A percentile compares a stretch with the other conserved stretches of the same genome.
Evolutionary conservation across 2,329 filamentous ascomycete genomes (phyloP).

Genomic region (Talaromyces sp.): DNA sequence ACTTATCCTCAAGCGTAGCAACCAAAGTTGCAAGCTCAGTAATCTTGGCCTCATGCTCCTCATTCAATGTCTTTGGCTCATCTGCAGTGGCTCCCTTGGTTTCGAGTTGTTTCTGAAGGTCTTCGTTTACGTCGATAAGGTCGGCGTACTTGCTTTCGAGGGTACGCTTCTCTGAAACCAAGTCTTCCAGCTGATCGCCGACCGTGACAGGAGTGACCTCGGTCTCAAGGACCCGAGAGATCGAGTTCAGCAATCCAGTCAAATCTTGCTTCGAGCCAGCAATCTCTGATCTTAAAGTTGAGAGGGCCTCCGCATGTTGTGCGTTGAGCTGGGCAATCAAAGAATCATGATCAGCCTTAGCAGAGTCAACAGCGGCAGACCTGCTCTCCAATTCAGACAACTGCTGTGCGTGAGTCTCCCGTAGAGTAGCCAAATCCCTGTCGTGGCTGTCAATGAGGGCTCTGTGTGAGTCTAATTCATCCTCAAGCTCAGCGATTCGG

Average conservation of each 20-base stretch:
- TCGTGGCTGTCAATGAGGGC: slow-evolving; percentile 28
- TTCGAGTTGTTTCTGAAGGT: slow-evolving; percentile 38
- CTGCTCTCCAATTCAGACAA: slow-evolving; percentile 33
- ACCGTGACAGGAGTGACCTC: slow-evolving; percentile 56
- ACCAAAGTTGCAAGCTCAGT: slow-evolving; percentile 53
- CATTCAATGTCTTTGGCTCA: slow-evolving; percentile 38
- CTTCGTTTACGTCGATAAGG: slow-evolving; percentile 39
- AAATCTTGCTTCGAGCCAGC: slow-evolving; percentile 64
- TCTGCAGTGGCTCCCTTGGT: slow-evolving; percentile 34
- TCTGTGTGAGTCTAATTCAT: slow-evolving; percentile 56
- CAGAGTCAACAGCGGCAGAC: slow-evolving; percentile 8
- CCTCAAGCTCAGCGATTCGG: slow-evolving; percentile 55
- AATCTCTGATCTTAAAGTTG: slow-evolving; percentile 60
- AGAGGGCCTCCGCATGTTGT: slow-evolving; percentile 58
- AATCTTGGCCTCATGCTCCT: slow-evolving; percentile 53
- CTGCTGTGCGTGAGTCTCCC: slow-evolving; percentile 50
- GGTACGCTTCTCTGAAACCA: slow-evolving; percentile 41
- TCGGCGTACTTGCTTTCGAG: slow-evolving; percentile 43
- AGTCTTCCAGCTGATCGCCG: slow-evolving; percentile 62
- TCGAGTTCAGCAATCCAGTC: slow-evolving; percentile 61
- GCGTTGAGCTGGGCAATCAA: slow-evolving; percentile 51
- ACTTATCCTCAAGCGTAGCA: slow-evolving; percentile 45
- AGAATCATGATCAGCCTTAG: slow-evolving; percentile 36
- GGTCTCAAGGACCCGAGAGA: slow-evolving; percentile 43
- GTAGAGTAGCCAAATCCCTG: slow-evolving; percentile 49